A percentile compares a stretch with the other conserved stretches of the same genome.
Evolutionary conservation across 2,329 filamentous ascomycete species (phyloP).

Genomic region (Paraphoma chrysanthemicola): DNA sequence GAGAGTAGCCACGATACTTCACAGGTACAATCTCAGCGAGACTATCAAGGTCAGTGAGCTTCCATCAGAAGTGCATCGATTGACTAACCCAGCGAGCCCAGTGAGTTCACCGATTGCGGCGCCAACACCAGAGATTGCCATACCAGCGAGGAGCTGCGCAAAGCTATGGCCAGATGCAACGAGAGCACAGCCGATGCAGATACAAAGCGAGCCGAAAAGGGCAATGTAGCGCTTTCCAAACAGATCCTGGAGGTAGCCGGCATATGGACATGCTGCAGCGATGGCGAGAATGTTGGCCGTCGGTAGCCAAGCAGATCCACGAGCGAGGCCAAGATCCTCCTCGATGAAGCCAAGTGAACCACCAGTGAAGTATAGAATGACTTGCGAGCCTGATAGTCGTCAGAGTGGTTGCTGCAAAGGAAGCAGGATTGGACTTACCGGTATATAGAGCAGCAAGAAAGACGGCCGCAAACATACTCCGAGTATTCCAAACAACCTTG

Average conservation of each 20-base stretch:
- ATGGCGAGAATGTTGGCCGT: constrained; percentile 46
- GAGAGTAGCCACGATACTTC: constrained; percentile 42
- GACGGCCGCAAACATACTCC: constrained; percentile 43
- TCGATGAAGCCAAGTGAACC: constrained; percentile 41
- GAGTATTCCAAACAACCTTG: constrained; percentile 45
- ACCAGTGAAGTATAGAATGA: constrained; percentile 44
- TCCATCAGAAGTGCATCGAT: neutral
- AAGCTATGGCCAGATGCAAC: constrained; percentile 40
- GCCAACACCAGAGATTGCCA: constrained; percentile 43
- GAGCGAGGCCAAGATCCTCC: constrained; percentile 30
- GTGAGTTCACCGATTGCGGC: constrained; percentile 45
- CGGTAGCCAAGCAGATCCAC: constrained; percentile 39
- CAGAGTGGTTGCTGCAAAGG: neutral
- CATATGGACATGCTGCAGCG: constrained; percentile 42
- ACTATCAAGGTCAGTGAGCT: constrained; percentile 16
- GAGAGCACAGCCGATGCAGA: constrained; percentile 39
- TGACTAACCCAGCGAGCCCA: constrained; percentile 42
- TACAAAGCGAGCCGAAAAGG: constrained; percentile 37
- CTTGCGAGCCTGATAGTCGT: constrained; percentile 34
- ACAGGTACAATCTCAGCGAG: constrained; percentile 44
- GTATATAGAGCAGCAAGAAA: constrained; percentile 50
- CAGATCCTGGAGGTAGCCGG: constrained; percentile 45
- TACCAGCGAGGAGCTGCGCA: constrained; percentile 42
- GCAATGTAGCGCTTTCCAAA: constrained; percentile 47
- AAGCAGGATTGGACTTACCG: constrained; percentile 11